A percentile compares a stretch with the other conserved stretches of the same genome.
phyloP scores from a whole-genome alignment of 768 basidiomycete genomes.

The Amylocystis lapponica region DNA sequence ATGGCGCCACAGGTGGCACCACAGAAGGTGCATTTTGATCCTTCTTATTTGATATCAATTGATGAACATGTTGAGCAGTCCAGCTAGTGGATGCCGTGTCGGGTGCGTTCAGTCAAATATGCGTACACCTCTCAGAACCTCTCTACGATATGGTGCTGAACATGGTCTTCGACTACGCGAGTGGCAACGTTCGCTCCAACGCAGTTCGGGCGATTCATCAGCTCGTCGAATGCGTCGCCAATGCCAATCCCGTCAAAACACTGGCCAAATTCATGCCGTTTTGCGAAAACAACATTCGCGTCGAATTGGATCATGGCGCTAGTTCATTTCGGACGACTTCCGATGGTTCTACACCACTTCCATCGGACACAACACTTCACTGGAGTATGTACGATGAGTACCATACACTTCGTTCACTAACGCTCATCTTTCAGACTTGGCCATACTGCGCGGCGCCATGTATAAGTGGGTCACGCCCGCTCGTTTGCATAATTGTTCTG shows the following conservation, averaged over 20 bases:
- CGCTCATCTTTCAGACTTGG: slow-evolving; percentile 46
- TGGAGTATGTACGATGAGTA: slow-evolving; percentile 55
- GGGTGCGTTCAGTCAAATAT: slow-evolving; percentile 72
- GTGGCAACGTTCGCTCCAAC: slow-evolving; percentile 75
- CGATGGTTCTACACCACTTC: slow-evolving; percentile 51
- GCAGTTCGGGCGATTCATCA: slow-evolving; percentile 84
- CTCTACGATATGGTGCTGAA: slow-evolving; percentile 78
- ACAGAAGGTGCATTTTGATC: slow-evolving; percentile 45
- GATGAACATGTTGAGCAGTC: slow-evolving; percentile 31
- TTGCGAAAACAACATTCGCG: slow-evolving; percentile 61
- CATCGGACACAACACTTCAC: slow-evolving; percentile 81
- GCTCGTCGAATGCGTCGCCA: slow-evolving; percentile 79
- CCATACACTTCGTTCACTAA: slow-evolving; percentile 1
- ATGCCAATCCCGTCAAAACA: slow-evolving; percentile 72
- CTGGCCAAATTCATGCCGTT: slow-evolving; percentile 74
- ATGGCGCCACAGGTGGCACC: slow-evolving; percentile 55
- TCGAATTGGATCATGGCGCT: slow-evolving; percentile 82
- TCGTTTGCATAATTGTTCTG: not conserved
- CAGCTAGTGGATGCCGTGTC: slow-evolving; percentile 74
- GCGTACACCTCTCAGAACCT: slow-evolving; percentile 65
- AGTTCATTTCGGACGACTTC: slow-evolving; percentile 70
- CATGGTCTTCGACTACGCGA: slow-evolving; percentile 80
- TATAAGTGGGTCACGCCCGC: slow-evolving; percentile 64
- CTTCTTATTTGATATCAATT: not conserved
- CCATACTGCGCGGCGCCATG: slow-evolving; percentile 73